phyloP scores from a whole-genome alignment of 129 eudicot genomes.

The Glebionis coronaria region DNA sequence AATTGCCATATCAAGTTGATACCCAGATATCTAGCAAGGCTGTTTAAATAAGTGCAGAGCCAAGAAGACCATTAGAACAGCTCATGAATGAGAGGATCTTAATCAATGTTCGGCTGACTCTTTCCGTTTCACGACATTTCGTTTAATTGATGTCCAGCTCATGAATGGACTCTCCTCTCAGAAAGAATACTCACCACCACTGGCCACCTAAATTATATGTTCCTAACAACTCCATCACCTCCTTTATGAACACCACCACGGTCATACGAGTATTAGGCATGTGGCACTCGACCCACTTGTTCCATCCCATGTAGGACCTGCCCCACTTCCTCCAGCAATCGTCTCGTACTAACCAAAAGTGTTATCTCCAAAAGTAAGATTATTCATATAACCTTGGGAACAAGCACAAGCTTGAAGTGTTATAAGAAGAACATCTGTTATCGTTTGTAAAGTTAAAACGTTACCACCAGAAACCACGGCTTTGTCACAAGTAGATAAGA shows the following conservation, averaged over 20 bases:
- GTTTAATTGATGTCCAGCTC: no score
- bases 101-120: no score
- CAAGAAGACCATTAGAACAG: no score
- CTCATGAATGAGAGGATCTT: no score
- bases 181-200: constrained; percentile 85
- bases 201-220: constrained; percentile 73
- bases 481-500: constrained; percentile 89
- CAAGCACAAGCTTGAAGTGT: constrained; percentile 98
- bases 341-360: constrained; percentile 95
- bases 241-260: constrained; percentile 71
- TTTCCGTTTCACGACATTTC: no score
- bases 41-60: no score
- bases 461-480: constrained; percentile 99
- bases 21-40: no score
- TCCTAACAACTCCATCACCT: constrained; percentile 93
- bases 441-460: constrained; percentile 86
- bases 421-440: constrained; percentile 81
- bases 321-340: constrained; percentile 98
- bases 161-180: constrained; percentile 91
- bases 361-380: constrained; percentile 88
- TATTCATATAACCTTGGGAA: constrained; percentile 98
- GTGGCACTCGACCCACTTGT: constrained; percentile 96
- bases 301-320: constrained; percentile 95
- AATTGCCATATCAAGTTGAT: no score
- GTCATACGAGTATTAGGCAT: constrained; percentile 99